A percentile compares a stretch with the other conserved stretches of the same genome.
phyloP scores from a whole-genome alignment of 2,329 filamentous ascomycete genomes.

The Cordyceps farinosa region DNA sequence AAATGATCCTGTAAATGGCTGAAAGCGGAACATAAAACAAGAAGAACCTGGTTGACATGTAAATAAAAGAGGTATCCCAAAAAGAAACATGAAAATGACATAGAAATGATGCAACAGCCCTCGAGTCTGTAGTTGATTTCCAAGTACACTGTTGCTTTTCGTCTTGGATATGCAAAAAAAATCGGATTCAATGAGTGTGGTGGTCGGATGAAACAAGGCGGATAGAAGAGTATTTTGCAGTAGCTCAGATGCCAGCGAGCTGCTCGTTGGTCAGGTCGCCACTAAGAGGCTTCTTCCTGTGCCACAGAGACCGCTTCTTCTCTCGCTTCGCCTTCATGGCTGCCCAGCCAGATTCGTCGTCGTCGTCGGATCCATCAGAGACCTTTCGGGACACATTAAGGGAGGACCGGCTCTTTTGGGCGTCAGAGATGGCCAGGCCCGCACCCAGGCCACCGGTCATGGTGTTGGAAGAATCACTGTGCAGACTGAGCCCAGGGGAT shows the following conservation, averaged over 20 bases:
- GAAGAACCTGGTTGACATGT: slow-evolving; percentile 10
- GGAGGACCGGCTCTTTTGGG: slow-evolving; percentile 32
- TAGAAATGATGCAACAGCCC: not conserved
- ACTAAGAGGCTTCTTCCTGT: slow-evolving; percentile 53
- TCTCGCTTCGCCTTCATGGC: slow-evolving; percentile 67
- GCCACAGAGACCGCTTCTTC: slow-evolving; percentile 65
- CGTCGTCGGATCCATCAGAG: slow-evolving; percentile 46
- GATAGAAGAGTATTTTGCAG: not conserved
- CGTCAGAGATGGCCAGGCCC: slow-evolving; percentile 30
- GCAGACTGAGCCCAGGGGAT: slow-evolving; percentile 27
- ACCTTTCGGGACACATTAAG: slow-evolving; percentile 39
- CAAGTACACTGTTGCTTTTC: not conserved
- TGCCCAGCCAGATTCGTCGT: slow-evolving; percentile 67
- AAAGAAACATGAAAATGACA: slow-evolving; percentile 10
- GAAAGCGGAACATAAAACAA: slow-evolving; percentile 6
- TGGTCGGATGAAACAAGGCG: not conserved
- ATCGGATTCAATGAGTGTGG: not conserved
- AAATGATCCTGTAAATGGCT: slow-evolving; percentile 12
- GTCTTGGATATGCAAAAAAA: slow-evolving; percentile 12
- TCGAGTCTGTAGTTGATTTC: not conserved
- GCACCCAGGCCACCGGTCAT: slow-evolving; percentile 36
- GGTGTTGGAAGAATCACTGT: slow-evolving; percentile 31
- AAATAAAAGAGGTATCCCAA: slow-evolving; percentile 15
- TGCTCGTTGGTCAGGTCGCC: slow-evolving; percentile 48
- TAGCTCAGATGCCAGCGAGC: slow-evolving; percentile 41